Conservation (phyloP, 2,329 filamentous ascomycete species). For the Aspergillus terreus region DNA sequence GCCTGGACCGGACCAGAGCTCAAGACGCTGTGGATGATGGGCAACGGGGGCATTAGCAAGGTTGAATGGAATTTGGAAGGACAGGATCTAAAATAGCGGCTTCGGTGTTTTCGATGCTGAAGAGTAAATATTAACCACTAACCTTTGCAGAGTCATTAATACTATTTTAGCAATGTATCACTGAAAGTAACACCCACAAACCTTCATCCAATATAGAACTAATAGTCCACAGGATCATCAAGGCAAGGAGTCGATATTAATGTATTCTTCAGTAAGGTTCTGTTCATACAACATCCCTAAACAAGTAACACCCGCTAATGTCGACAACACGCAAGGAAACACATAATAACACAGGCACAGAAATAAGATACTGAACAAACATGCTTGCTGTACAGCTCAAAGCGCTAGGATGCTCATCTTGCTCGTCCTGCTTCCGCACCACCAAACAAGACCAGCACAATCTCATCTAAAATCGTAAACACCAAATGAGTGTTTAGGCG, state of each 20-base stretch:
- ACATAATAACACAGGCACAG: neutral
- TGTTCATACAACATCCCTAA: too few relatives aligned
- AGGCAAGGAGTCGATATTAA: too few relatives aligned
- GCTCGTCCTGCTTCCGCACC: slow-evolving; percentile 15
- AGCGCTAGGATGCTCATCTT: neutral
- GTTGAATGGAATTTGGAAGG: slow-evolving; percentile 37
- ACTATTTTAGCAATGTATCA: too few relatives aligned
- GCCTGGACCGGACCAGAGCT: slow-evolving; percentile 40
- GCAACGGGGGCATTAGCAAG: slow-evolving; percentile 36
- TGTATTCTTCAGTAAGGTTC: too few relatives aligned
- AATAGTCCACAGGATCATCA: too few relatives aligned
- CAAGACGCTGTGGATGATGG: slow-evolving; percentile 40
- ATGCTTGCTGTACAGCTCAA: neutral
- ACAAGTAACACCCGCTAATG: too few relatives aligned
- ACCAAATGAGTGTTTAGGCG: slow-evolving; percentile 74
- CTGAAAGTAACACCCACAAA: too few relatives aligned
- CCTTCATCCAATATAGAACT: too few relatives aligned
- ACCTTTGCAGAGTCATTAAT: too few relatives aligned
- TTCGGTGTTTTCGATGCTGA: too few relatives aligned
- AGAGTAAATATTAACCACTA: too few relatives aligned
- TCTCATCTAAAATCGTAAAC: slow-evolving; percentile 69
- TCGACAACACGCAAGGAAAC: too few relatives aligned
- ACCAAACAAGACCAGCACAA: slow-evolving; percentile 62
- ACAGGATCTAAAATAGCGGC: slow-evolving; percentile 20
- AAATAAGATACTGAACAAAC: neutral